These are phyloP conservation scores for Chalciporus piperatoides DNA, from an alignment of 1,284 basidiomycete genomes.

Conservation along the genomic window DNA sequence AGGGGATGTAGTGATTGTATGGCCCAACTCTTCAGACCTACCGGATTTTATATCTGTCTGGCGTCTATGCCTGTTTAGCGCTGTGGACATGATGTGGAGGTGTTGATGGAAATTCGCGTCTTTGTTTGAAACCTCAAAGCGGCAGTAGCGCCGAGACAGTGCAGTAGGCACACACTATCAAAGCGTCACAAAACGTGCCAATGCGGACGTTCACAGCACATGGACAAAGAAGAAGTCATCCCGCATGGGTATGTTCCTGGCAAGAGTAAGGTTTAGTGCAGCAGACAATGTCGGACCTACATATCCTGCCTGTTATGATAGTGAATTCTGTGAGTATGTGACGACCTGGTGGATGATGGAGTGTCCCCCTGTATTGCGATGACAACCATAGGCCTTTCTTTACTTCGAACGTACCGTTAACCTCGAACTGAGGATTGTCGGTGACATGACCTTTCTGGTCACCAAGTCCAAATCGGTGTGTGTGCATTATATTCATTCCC, in stretches of 20 bases:
- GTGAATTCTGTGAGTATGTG: not conserved
- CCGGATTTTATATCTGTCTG: slow-evolving; percentile 2
- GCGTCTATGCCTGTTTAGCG: not conserved
- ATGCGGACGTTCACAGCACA: not conserved
- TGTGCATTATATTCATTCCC: no score
- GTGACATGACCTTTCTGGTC: not conserved
- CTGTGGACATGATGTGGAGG: slow-evolving; percentile 9
- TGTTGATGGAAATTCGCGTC: not conserved
- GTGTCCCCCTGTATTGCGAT: not conserved
- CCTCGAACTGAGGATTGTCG: not conserved
- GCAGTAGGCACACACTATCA: not conserved
- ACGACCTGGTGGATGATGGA: not conserved
- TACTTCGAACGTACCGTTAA: not conserved
- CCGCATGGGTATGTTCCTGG: not conserved
- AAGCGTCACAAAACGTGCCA: not conserved
- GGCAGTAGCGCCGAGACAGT: not conserved
- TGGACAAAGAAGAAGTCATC: slow-evolving; percentile 15
- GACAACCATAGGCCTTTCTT: not conserved
- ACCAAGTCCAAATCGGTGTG: not conserved
- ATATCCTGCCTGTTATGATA: no score
- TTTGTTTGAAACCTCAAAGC: slow-evolving; percentile 20
- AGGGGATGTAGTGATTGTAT: not conserved
- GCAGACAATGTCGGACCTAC: not conserved
- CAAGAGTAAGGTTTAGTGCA: not conserved
- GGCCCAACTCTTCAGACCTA: not conserved